Evolutionary conservation across 2,329 filamentous ascomycete species (phyloP), one percentile per base, ranked within the genome.

Genomic region (Diaporthe velutina): DNA sequence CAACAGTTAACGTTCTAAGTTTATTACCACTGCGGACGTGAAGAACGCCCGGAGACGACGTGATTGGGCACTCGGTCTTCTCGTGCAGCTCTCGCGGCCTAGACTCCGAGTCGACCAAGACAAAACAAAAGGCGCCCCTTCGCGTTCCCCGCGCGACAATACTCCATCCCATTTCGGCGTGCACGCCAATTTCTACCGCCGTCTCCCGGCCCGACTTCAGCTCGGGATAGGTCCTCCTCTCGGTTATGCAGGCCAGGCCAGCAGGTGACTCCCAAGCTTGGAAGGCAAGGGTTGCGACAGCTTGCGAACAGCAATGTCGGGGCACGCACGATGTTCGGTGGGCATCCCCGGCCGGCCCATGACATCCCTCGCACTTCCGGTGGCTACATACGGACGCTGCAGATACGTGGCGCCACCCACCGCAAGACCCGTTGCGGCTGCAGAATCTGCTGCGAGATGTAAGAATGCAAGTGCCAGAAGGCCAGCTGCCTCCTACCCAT

Each of bases 111-210:
- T 22, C 58, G 28, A 33, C 42, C 19, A 28, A 42, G 60, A 50
- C 61, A 50, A 66, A 35, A 10, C 19, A 48, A 48, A 48, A 33
- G 55, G 68, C 42, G 12, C 19, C 70, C 38, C 54, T 71, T 71
- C 42, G 42, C 70, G 52, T 52, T 50, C 42, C 38, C 61, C 64
- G 61, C 58, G 58, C 61, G 61, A 48, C 28, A 50, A 28, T 28
- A 28, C 61, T 66, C 40, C 28, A 66, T 50, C 33, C 61, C 70
- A 70, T n/a, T 48, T 73, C 38, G 74, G 74, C 48, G 33, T 48
- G 38, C 35, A 42, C 54, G 68, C 52, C n/a, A 60, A 35, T 25
- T 75, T 73, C 68, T 71, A 38, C 42, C 52, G 45, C 40, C 55
- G 45, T 40, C n/a, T 61, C 45, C 70, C 70, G 70, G 57, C 33